Percentiles rank a stretch among this genome's conserved stretches.
Conservation (phyloP, 768 basidiomycete species). For the Lyophyllum semitale region DNA sequence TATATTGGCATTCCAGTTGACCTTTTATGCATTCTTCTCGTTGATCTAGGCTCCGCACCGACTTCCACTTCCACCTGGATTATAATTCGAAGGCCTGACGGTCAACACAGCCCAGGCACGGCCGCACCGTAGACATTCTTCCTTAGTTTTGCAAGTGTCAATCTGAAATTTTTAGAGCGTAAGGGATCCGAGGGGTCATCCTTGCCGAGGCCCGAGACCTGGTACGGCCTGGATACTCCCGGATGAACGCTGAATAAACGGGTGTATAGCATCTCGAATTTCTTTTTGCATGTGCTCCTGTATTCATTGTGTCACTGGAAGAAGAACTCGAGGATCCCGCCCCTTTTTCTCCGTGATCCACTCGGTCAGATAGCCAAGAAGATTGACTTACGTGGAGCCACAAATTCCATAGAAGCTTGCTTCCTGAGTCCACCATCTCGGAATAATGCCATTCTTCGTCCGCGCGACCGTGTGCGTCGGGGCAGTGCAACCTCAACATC, state of each 20-base stretch:
- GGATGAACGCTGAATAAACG: background rate
- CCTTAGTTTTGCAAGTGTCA: background rate
- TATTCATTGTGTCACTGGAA: background rate
- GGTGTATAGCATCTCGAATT: background rate
- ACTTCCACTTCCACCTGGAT: background rate
- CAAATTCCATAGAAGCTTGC: background rate
- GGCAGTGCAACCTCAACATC: background rate
- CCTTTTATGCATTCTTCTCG: slow-evolving; percentile 4
- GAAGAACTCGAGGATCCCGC: background rate
- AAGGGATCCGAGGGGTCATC: background rate
- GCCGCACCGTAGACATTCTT: too few species aligned
- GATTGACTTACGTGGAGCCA: background rate
- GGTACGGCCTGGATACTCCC: background rate
- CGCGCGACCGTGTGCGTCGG: background rate
- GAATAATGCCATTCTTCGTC: background rate
- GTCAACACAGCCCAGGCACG: background rate
- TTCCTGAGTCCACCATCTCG: background rate
- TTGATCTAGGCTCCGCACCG: slow-evolving; percentile 1
- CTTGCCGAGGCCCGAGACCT: background rate
- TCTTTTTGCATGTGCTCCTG: background rate
- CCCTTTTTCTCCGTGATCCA: background rate
- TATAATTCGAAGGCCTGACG: too few species aligned
- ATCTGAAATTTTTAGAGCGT: background rate
- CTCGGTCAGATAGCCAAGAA: background rate
- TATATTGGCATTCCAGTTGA: background rate